phyloP scores from a whole-genome alignment of 2,329 filamentous ascomycete genomes.

The Monosporascus sp. region DNA sequence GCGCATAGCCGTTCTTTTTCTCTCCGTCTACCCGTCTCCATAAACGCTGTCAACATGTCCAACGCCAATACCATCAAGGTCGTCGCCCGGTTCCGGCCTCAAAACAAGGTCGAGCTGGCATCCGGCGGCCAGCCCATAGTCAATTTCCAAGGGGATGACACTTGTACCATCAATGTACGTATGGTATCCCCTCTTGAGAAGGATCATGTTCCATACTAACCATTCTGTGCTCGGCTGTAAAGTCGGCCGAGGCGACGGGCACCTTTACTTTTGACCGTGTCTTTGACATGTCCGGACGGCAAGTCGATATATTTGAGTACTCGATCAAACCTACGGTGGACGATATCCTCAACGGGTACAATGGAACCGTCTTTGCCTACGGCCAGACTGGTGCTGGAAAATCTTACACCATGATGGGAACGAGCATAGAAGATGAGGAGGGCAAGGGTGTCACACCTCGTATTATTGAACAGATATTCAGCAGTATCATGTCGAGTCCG shows the following conservation, averaged over 20 bases:
- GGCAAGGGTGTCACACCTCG: conserved; percentile 93
- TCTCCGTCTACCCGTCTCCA: neutral
- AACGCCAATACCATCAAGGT: conserved; percentile 71
- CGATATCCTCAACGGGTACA: conserved; percentile 98
- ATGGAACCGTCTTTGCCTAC: conserved; percentile 97
- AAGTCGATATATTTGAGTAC: conserved; percentile 95
- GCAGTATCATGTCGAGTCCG: conserved; percentile 86
- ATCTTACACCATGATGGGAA: conserved; percentile 98
- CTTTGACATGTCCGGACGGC: conserved; percentile 88
- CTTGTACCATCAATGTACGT: conserved; percentile 78
- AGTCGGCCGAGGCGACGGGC: conserved; percentile 80
- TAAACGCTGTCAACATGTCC: conserved; percentile 42
- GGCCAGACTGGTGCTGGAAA: conserved; percentile 98
- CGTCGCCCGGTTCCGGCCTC: conserved; percentile 94
- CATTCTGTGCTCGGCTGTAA: conserved; percentile 13
- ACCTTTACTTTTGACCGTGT: conserved; percentile 96
- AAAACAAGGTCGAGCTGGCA: conserved; percentile 89
- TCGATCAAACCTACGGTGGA: conserved; percentile 94
- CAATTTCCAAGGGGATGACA: conserved; percentile 80
- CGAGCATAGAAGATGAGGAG: conserved; percentile 84
- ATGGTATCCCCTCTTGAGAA: no score
- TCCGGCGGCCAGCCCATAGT: conserved; percentile 92
- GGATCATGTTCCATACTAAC: conserved; percentile 18
- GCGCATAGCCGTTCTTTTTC: conserved; percentile 18
- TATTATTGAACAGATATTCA: conserved; percentile 96